Evolutionary conservation across 495 filamentous ascomycete species (phyloP), one percentile per base, ranked within the genome.

Genomic region (Aspergillus mulundensis): DNA sequence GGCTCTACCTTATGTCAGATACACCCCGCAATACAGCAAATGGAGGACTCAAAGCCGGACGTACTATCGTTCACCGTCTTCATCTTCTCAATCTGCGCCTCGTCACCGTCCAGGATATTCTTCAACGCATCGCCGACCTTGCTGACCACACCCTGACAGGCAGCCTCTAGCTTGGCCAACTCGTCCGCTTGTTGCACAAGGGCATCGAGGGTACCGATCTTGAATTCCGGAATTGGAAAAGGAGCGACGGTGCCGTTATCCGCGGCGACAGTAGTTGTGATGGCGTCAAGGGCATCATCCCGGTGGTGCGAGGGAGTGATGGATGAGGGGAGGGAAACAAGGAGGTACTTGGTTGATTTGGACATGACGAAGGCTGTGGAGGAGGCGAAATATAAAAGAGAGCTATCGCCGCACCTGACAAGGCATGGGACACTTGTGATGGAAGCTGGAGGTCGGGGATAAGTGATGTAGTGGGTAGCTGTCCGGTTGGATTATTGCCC

Each of bases 161-260:
- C 80, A 12, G 74, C 63, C 56, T 90, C 87, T 25, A 98, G 84
- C 82, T 97, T 98, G 32, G 87, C 81, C 40, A 98, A 77, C 65
- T 96, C 93, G 67, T 98, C 94, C 36, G 94, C 94, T 67, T 98
- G 93, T 74, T 95, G 89, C 23, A 98, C 91, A n/a, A 98, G 77
- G 40, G 88, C 90, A 72, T 98, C 94, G 46, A 98, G 80, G 1
- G 94, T 96, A 49, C 94, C 94, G 70, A 98, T 95, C 76, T 97
- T 98, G 80, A 98, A 95, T 39, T 88, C 86, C 2, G 94, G 94
- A 57, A 98, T 89, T 12, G 81, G 70, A 64, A 97, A 97, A 7
- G 86, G 85, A 45, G 84, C 77, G 18, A 89, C 84, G 41, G 84
- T 84, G 62, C 88, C 91, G 65, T 88, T 84, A 52, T 96, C 89